Evolutionary conservation across 2,329 filamentous ascomycete genomes (phyloP).

Genomic region (Diaporthe vaccinii): DNA sequence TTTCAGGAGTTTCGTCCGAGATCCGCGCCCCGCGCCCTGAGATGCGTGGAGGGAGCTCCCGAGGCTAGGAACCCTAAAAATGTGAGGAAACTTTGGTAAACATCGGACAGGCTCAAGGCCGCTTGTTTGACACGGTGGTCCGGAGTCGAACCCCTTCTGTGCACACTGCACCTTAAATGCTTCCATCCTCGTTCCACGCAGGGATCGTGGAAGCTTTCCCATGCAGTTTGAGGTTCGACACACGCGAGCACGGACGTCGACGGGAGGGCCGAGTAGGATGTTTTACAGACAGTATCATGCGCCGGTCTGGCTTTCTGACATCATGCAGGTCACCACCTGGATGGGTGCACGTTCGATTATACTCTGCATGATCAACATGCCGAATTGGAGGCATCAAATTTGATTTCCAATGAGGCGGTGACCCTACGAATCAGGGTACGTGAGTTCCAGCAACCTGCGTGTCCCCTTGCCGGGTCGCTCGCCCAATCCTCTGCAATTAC

Average conservation of each 20-base stretch:
- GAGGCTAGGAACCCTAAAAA: constrained; percentile 28
- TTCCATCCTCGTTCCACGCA: constrained; percentile 45
- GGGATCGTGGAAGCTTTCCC: constrained; percentile 45
- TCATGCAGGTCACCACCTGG: constrained; percentile 24
- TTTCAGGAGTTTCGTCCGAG: constrained; percentile 21
- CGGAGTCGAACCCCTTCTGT: constrained; percentile 1
- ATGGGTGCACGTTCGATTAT: constrained; percentile 29
- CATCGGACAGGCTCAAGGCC: constrained; percentile 23
- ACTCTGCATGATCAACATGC: constrained; percentile 8
- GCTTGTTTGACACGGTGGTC: constrained; percentile 1
- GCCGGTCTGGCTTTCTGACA: constrained; percentile 20
- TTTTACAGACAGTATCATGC: constrained; percentile 28
- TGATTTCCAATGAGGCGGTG: constrained; percentile 21
- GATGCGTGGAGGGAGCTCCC: constrained; percentile 31
- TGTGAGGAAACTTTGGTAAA: constrained; percentile 20
- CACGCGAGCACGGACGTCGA: constrained; percentile 28
- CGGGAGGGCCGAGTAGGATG: constrained; percentile 31
- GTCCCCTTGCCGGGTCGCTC: constrained; percentile 31
- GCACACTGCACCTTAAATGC: constrained; percentile 31
- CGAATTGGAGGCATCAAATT: constrained; percentile 9
- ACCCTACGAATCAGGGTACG: constrained; percentile 11
- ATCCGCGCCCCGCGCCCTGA: constrained; percentile 21
- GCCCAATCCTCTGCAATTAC: constrained; percentile 32
- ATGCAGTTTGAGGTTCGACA: constrained; percentile 30
- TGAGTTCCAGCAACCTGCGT: constrained; percentile 7